Base-by-base conservation (phyloP, 2,329 filamentous ascomycete genomes). In the Fusarium tricinctum region DNA sequence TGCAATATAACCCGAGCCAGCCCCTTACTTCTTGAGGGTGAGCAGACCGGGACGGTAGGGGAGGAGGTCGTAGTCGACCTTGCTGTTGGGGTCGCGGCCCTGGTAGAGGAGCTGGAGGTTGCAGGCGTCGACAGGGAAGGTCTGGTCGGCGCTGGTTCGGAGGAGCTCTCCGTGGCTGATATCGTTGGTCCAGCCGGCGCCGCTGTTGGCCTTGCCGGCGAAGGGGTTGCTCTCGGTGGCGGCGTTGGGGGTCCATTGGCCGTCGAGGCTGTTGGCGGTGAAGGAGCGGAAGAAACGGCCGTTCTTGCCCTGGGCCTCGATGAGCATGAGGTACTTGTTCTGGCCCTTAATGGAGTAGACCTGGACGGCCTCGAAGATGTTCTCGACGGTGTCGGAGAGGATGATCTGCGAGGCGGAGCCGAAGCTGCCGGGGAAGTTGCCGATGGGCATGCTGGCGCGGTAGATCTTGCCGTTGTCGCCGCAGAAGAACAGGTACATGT, bases 391-490 rank as follows among this genome's bases (percentile, higher is more conserved):
- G 75, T 88, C 88, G 78, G 84, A n/a, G 2, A 62, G 4, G 45
- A 62, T 0, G 47, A 59, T 3, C 38, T 60, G 57, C 3, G 44
- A 43, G 71, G 89, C 71, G 61, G 81, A 78, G 62, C 88, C 88
- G 73, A 91, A 90, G 75, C 76, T 83, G 38, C 84, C 83, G 0
- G 89, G 89, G 81, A 91, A 91, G 63, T 86, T 84, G 46, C 76
- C 82, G 23, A 90, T 85, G 38, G 89, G 82, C 86, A 90, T 91
- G 73, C 82, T 85, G 52, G 88, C 75, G 2, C 89, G 83, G 78
- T 91, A 91, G 73, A 91, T 88, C 45, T 84, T 85, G 75, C 89
- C 89, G 66, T 91, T 89, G 77, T 91, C 89, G 9, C 88, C 89
- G 0, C 83, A 82, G 69, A 91, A 91, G 84, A 91, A 91, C 6